Percentiles rank a stretch among this genome's conserved stretches.
These are phyloP conservation scores for Dovyalis caffra DNA, from an alignment of 345 rosid genomes.

Conservation along the genomic window DNA sequence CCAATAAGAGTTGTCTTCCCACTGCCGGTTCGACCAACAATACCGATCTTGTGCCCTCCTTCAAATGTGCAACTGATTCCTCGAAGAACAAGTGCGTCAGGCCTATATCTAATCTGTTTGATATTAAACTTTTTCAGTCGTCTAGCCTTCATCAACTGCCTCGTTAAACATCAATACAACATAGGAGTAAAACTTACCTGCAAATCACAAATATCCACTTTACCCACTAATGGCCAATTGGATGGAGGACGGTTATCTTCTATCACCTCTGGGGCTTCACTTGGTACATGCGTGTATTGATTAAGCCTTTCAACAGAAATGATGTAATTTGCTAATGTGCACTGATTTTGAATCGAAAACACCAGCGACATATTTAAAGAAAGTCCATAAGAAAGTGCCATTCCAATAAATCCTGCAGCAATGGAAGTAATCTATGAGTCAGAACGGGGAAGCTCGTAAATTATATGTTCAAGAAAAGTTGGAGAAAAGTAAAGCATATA, in stretches of 20 bases:
- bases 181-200: constrained; percentile 43
- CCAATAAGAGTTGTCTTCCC: constrained; percentile 91
- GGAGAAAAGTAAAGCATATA: not conserved
- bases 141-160: not conserved
- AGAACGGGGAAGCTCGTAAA: not conserved
- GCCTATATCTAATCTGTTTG: constrained; percentile 73
- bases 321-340: constrained; percentile 77
- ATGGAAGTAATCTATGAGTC: not conserved
- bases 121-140: constrained; percentile 10
- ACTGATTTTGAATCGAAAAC: constrained; percentile 79
- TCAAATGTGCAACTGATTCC: constrained; percentile 79
- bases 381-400: constrained; percentile 98
- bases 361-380: constrained; percentile 76
- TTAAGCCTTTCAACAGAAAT: constrained; percentile 91
- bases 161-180: not conserved
- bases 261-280: constrained; percentile 86
- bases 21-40: constrained; percentile 91
- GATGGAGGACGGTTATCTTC: constrained; percentile 70
- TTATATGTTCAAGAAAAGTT: not conserved
- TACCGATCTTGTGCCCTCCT: constrained; percentile 93
- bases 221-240: constrained; percentile 79
- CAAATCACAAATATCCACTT: constrained; percentile 76
- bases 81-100: constrained; percentile 56
- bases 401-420: constrained; percentile 83
- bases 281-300: constrained; percentile 82